Base-by-base conservation (phyloP, 495 filamentous ascomycete genomes). In the Neurospora sp. region DNA sequence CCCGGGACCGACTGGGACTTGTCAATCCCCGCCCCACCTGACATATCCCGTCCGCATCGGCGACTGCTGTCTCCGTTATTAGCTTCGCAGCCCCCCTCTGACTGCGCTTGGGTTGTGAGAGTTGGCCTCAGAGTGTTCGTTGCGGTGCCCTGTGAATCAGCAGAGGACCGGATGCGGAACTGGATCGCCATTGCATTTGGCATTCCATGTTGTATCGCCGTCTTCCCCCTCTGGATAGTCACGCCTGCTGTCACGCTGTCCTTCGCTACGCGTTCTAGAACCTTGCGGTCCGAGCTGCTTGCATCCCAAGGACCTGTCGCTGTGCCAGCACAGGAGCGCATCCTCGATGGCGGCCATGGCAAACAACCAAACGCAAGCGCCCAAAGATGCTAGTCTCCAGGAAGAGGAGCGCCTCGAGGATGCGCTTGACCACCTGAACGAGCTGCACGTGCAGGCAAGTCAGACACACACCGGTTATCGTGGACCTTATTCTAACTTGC, bases 391-490 rank as follows among this genome's bases (percentile, higher is more conserved):
- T 31, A 70, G 73, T 69, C 61, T 61, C 38, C 65, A 75, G 75
- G 78, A 83, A 14, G 81, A 84, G 73, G 71, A 82, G 68, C 75
- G 77, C 44, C 75, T 85, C 45, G 76, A 82, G 20, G 76, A 79
- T 61, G 77, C 73, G 69, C 76, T 83, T 69, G 74, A 80, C 71
- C 78, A 78, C 45, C 71, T 85, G 68, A 81, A 83, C 44, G 72
- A 82, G 70, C 74, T 85, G 35, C 83, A 85, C 71, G 73, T 82
- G 68, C 80, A 85, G 82, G 83, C 78, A 80, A 75, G 78, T 77
- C 74, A 12, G 38, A 39, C 59, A 47, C 38, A 38, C n/a, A 22
- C 16, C 44, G 41, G 38, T 69, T 37, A 37, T 68, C 39, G 59
- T 59, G 14, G 12, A 35, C 37, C 47, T 22, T 39, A 69, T 73